phyloP scores from a whole-genome alignment of 306 rosid species.

The Lathyrus sativus region DNA sequence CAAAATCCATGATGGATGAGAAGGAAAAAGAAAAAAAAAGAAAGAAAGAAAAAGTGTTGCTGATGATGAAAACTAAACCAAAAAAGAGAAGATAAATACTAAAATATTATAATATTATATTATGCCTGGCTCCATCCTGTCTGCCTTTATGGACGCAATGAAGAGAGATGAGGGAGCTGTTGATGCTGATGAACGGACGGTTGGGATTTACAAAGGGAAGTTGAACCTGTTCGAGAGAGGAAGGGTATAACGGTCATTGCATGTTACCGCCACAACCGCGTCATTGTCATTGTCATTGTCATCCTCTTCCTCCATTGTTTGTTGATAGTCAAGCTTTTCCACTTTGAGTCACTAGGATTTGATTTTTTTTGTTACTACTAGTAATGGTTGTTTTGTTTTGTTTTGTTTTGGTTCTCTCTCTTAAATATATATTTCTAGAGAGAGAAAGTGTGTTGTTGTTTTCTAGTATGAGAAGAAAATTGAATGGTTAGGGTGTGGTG shows the following conservation, averaged over 20 bases:
- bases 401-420: too few relatives aligned
- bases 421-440: conserved; percentile 1
- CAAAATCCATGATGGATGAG: conserved; percentile 32
- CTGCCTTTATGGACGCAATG: conserved; percentile 67
- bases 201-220: conserved; percentile 55
- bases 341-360: conserved; percentile 18
- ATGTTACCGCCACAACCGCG: conserved; percentile 17
- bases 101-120: conserved; percentile 14
- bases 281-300: neutral
- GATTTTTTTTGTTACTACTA: neutral
- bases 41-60: neutral
- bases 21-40: neutral
- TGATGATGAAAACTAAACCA: neutral
- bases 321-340: conserved; percentile 35
- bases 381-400: too few relatives aligned
- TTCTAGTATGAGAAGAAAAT: conserved; percentile 38
- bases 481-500: conserved; percentile 53
- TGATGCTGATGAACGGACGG: conserved; percentile 30
- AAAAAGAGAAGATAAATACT: conserved; percentile 29
- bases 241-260: conserved; percentile 54
- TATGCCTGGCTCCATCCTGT: conserved; percentile 84
- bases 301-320: conserved; percentile 39
- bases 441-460: neutral
- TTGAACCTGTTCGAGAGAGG: conserved; percentile 37
- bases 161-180: conserved; percentile 35